Evolutionary conservation across 2,329 filamentous ascomycete genomes (phyloP), one percentile per base, ranked within the genome.

Genomic region (Cryphonectria nitschkei): DNA sequence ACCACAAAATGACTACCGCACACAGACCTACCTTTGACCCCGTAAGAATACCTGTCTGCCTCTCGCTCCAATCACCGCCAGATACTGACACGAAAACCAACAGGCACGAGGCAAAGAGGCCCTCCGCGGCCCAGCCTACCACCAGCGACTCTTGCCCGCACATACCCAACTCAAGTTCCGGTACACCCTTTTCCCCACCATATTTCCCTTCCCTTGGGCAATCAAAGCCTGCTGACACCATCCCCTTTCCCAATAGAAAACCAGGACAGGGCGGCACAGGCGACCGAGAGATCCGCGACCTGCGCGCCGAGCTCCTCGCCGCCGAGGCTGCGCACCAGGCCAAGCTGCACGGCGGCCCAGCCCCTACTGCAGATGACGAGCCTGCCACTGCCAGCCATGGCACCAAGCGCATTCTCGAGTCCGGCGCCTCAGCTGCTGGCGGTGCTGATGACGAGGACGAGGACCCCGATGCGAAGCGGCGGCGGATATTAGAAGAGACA

Each of bases 21-120:
- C 89, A 92, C 75, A 92, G 96, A 83, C 96, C 96, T 70, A 99
- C 96, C 0, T 99, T 99, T 79, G 96, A 99, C 81, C 96, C 96
- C 75, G 93, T 95, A 88, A 74, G 75, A 41, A 67, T 39, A 2
- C 66, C 32, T 7, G 2, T n/a, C 43, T 62, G 19, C n/a, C 29
- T n/a, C 7, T 2, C 43, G 22, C 46, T 26, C 32, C 69, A n/a
- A 29, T 37, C 60, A 67, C 43, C 39, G 37, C 16, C 14, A 56
- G 37, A 54, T 63, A 22, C 68, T 65, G 34, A 78, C 81, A 76
- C 81, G 26, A 76, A 82, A 73, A 56, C 32, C 74, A 74, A 73
- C 69, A 74, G 92, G 95, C 95, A 58, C 90, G 92, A 79, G 96
- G 96, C 80, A 98, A 98, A 86, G 96, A 99, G 82, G 94, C 95